These are phyloP conservation scores for Dichotomopilus funicola DNA, from an alignment of 2,329 filamentous ascomycete species.

Conservation along the genomic window DNA sequence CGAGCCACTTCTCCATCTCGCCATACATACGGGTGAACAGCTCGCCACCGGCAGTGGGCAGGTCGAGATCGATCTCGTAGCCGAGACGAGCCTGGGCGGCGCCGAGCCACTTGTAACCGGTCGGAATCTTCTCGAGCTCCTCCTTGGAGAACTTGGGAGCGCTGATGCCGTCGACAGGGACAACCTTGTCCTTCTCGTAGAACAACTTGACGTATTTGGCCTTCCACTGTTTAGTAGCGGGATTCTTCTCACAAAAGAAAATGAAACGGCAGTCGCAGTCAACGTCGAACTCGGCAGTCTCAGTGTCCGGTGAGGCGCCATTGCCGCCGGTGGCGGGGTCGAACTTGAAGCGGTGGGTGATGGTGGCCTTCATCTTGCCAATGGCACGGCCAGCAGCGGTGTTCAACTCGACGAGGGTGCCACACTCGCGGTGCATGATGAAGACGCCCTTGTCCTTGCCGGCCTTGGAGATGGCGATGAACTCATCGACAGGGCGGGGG, in stretches of 20 bases:
- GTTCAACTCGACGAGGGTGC: conserved; percentile 40
- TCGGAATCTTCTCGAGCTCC: conserved; percentile 35
- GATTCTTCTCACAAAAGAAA: conserved; percentile 38
- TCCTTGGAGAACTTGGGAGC: conserved; percentile 34
- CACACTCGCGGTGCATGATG: conserved; percentile 52
- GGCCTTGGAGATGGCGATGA: conserved; percentile 43
- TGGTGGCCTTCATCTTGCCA: conserved; percentile 49
- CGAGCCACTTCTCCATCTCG: conserved; percentile 38
- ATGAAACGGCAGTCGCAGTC: conserved; percentile 47
- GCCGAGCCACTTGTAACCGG: conserved; percentile 42
- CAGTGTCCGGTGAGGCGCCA: conserved; percentile 11
- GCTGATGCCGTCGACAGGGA: conserved; percentile 37
- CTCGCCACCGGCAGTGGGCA: conserved; percentile 34
- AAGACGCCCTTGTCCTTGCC: conserved; percentile 47
- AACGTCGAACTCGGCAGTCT: conserved; percentile 37
- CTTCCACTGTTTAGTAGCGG: conserved; percentile 30
- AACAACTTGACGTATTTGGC: conserved; percentile 42
- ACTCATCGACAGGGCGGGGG: conserved; percentile 36
- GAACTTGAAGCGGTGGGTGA: conserved; percentile 42
- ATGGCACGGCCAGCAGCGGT: conserved; percentile 35
- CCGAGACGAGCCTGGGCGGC: conserved; percentile 41
- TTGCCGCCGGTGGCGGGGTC: conserved; percentile 3
- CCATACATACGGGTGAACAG: conserved; percentile 37
- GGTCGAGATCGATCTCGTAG: conserved; percentile 35
- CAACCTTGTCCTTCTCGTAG: conserved; percentile 45